Base-by-base conservation (phyloP, 2,329 filamentous ascomycete genomes). In the Claviceps cyperi region DNA sequence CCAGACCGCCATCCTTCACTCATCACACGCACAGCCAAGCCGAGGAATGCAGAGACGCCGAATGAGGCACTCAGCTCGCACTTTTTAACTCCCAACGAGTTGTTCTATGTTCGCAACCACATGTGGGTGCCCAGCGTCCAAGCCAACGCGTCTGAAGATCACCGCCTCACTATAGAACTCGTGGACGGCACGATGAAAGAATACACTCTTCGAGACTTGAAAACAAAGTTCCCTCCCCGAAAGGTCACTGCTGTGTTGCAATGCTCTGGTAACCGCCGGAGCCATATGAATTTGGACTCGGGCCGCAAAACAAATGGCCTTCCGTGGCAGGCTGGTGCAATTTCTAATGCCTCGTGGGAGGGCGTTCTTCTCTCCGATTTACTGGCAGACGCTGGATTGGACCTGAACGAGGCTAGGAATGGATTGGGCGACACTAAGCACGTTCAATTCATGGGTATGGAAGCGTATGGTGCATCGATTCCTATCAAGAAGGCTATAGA, bases 41-140 rank as follows among this genome's bases (percentile, higher is more conserved):
- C 79, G 3, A 72, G 77, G 53, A 83, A 83, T 58, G 78, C 79
- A 1, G 79, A 83, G 57, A 77, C 78, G 0, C 78, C 78, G 0
- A 62, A 60, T 0, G 65, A 68, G 2, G 68, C 68, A 36, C 68
- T 82, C 24, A 64, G 64, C 17, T 63, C 66, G 13, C 62, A 69
- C 2, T 82, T 78, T 57, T 63, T 75, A 38, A 81, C 78, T 0
- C 74, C 74, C 3, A 75, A 73, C 41, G 66, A 71, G 32, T 64
- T 77, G 1, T 80, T 80, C 60, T 81, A 79, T 57, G 72, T 80
- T 14, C 72, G 78, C 19, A 78, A 81, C 56, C 78, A 81, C 62
- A 77, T 81, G 67, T 81, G 78, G 78, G 78, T 81, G 40, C 78
- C 78, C 1, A 62, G 64, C 5, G 60, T 76, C 1, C 57, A 63